Base-by-base conservation (phyloP, 768 basidiomycete genomes). In the Lentinula boryana region DNA sequence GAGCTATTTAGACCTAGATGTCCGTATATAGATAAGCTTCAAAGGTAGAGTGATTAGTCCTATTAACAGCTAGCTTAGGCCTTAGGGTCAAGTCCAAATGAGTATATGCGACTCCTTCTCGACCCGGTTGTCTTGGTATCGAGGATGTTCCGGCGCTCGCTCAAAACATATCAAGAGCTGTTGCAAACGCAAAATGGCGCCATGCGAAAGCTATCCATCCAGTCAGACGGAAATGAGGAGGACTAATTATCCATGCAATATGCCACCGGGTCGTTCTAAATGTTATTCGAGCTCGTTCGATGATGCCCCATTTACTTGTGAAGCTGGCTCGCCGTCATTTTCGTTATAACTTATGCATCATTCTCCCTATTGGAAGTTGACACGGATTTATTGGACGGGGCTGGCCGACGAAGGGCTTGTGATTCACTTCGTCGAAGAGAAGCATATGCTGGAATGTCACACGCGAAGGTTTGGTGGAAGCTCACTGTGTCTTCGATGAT, bases 251-350 rank as follows among this genome's bases (percentile, higher is more conserved):
- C 53, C 35, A 67, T 50, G 9, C 54, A 23, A 56, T 61, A 61
- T 53, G 61, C 52, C 43, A 67, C 62, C 35, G 63, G 40, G 60
- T 65, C 64, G 56, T 41, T 67, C 65, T 66, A 43, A n/a, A 16
- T 12, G 13, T 16, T 36, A 56, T 3, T 2, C 2, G 13, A 27
- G 18, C 16, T 2, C 27, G 27, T 27, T 27, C 2, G 27, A 16
- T 9, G 6, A 56, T 27, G n/a, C 10, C 2, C 33, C 23, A 18
- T 12, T 46, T 1, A 43, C 18, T 44, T 6, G 16, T 3, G 5
- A 13, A 15, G 13, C 31, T 13, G 3, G 44, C 56, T 2, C 16
- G 64, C 65, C 64, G 63, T 67, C 66, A 65, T 63, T 10, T 61
- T 58, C 2, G 41, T 44, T 7, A 62, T 60, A 54, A 40, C n/a